Evolutionary conservation across 352 stramenopile species (phyloP).

Genomic region (Phytopythium sindhum): DNA sequence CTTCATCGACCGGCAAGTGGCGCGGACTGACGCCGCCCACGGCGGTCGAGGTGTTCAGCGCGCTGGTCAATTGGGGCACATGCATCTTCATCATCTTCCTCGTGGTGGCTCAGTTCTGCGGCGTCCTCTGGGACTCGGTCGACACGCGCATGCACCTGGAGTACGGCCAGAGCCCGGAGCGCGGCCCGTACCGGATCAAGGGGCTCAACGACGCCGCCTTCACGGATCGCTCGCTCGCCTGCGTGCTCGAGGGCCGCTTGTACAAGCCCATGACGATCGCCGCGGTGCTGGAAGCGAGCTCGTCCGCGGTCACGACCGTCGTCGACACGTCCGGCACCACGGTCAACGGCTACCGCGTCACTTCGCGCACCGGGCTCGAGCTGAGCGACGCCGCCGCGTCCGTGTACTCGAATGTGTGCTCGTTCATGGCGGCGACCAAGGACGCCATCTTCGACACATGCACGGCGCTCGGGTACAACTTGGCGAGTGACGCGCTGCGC

Average conservation of each 20-base stretch:
- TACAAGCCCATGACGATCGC: conserved; percentile 35
- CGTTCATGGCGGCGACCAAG: conserved; percentile 21
- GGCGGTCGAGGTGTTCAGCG: not conserved
- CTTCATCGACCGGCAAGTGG: not conserved
- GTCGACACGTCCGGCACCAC: not conserved
- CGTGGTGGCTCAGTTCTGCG: conserved; percentile 24
- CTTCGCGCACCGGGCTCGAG: conserved; percentile 8
- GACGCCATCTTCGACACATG: conserved; percentile 26
- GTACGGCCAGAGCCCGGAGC: conserved; percentile 17
- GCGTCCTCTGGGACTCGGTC: conserved; percentile 27
- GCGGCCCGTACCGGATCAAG: conserved; percentile 15
- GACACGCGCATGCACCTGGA: not conserved
- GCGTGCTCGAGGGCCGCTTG: conserved; percentile 27
- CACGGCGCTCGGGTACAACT: conserved; percentile 22
- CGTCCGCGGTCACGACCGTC: conserved; percentile 4
- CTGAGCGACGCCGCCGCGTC: conserved; percentile 15
- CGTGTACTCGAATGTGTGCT: conserved; percentile 22
- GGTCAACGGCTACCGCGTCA: conserved; percentile 24
- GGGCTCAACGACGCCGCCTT: conserved; percentile 44
- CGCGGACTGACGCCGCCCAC: not conserved
- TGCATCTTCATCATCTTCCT: conserved; percentile 26
- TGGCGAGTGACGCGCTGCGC: conserved; percentile 16
- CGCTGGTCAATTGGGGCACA: conserved; percentile 26
- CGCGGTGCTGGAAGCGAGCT: conserved; percentile 16
- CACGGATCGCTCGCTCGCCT: conserved; percentile 44